phyloP scores from a whole-genome alignment of 1,284 basidiomycete genomes.

The Spongispora temasekensis region DNA sequence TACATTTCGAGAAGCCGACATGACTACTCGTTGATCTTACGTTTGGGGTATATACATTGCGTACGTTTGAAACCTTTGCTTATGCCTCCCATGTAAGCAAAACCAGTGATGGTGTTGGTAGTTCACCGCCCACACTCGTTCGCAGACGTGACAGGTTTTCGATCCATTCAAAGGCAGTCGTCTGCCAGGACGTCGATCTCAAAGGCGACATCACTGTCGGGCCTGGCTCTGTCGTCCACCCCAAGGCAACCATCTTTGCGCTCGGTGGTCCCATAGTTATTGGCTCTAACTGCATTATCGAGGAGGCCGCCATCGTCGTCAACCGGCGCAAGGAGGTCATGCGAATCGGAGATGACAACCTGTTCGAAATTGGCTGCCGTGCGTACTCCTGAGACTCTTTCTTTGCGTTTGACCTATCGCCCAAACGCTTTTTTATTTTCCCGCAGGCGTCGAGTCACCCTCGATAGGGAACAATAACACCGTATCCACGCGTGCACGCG shows the following conservation, averaged over 20 bases:
- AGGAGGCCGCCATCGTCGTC: slow-evolving; percentile 86
- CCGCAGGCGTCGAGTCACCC: slow-evolving; percentile 78
- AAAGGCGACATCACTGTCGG: slow-evolving; percentile 92
- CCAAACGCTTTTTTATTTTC: slow-evolving; percentile 4
- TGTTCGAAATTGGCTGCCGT: slow-evolving; percentile 93
- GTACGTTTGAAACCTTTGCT: slow-evolving; percentile 4
- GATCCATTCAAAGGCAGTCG: slow-evolving; percentile 79
- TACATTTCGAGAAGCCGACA: slow-evolving; percentile 32
- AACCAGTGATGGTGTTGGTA: neutral
- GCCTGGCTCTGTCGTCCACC: slow-evolving; percentile 90
- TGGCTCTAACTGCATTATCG: slow-evolving; percentile 87
- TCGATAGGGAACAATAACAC: slow-evolving; percentile 84
- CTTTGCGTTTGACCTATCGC: neutral
- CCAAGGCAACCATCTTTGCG: slow-evolving; percentile 89
- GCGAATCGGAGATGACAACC: slow-evolving; percentile 88
- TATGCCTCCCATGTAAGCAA: slow-evolving; percentile 28
- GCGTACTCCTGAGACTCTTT: slow-evolving; percentile 39
- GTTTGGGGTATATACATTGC: slow-evolving; percentile 10
- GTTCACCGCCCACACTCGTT: neutral
- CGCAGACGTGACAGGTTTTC: slow-evolving; percentile 74
- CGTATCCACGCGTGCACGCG: slow-evolving; percentile 76
- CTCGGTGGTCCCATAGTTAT: slow-evolving; percentile 86
- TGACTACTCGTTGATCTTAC: slow-evolving; percentile 25
- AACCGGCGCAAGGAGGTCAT: slow-evolving; percentile 87
- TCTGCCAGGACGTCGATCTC: slow-evolving; percentile 86